These are phyloP conservation scores for Colletotrichum sp. DNA, from an alignment of 2,329 filamentous ascomycete species.

Conservation along the genomic window DNA sequence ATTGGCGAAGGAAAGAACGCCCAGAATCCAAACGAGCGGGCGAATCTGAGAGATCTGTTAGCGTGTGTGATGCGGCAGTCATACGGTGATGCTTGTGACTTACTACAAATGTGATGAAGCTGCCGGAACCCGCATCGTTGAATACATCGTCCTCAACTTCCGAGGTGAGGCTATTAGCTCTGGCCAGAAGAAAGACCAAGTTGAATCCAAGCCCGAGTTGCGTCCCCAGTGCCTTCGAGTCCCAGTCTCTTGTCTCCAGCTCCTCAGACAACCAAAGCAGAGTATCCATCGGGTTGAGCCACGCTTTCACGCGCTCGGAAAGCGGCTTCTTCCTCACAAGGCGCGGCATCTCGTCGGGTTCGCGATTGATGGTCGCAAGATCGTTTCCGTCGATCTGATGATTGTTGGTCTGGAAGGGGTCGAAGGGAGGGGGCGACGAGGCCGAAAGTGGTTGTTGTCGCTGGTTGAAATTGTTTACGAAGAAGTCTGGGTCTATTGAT, in stretches of 20 bases:
- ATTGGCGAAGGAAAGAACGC: slow-evolving; percentile 72
- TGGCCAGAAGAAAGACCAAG: slow-evolving; percentile 78
- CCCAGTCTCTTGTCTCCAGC: slow-evolving; percentile 89
- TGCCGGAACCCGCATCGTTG: slow-evolving; percentile 66
- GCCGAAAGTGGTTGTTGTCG: not conserved
- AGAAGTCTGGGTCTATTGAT: slow-evolving; percentile 18
- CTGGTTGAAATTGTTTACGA: slow-evolving; percentile 15
- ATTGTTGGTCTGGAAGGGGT: not conserved
- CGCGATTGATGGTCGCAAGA: not conserved
- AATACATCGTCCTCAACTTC: slow-evolving; percentile 81
- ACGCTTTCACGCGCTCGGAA: slow-evolving; percentile 77
- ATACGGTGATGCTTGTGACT: slow-evolving; percentile 28
- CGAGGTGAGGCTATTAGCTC: slow-evolving; percentile 70
- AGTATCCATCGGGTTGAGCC: slow-evolving; percentile 87
- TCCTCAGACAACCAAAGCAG: slow-evolving; percentile 91
- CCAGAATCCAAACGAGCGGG: slow-evolving; percentile 73
- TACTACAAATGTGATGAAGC: slow-evolving; percentile 67
- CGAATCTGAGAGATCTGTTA: slow-evolving; percentile 55
- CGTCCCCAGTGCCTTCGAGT: slow-evolving; percentile 78
- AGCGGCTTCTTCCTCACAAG: slow-evolving; percentile 84
- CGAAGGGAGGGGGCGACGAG: not conserved
- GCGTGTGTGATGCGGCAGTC: slow-evolving; percentile 1
- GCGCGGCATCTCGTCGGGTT: slow-evolving; percentile 62
- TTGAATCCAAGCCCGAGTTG: slow-evolving; percentile 80
- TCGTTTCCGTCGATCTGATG: not conserved